Base-by-base conservation (phyloP, 257 asterid genomes). In the Euphrasia confusa region DNA sequence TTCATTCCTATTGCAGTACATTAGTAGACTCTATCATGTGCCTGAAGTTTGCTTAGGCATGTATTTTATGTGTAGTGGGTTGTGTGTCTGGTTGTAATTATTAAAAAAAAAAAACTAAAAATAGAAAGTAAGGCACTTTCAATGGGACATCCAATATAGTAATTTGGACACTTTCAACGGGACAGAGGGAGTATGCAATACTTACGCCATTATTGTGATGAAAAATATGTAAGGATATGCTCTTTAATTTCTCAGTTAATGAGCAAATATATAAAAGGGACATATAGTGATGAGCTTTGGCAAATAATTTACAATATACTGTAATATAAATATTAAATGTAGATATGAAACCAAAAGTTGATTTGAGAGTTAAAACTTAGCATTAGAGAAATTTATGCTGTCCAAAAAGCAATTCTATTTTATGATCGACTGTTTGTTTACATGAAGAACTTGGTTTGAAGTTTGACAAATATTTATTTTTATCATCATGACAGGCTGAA, bases 401-500 rank as follows among this genome's bases (percentile, higher is more conserved):
- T n/a, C 53, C 54, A 12, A 14, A 14, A 48, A 48, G 9, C 14
- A 24, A 26, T 10, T 52, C 28, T 57, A 10, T 54, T 42, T 56
- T 55, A 27, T 32, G 33, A 15, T 66, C 50, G 45, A 26, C n/a
- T 45, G 1, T 50, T n/a, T 58, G 4, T 58, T 37, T 58, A 13
- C 50, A 32, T 32, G 63, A 18, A 54, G 14, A 40, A 21, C 39
- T 11, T 26, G 57, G 24, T 42, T 49, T 40, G 35, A 33, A n/a
- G 15, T 71, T 59, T 40, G 40, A 59, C 60, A 11, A 45, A 37
- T 52, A 28, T 57, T 4, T 24, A 39, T 54, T 54, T 35, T 47
- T 73, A 54, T 61, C 67, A 26, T 50, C 54, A 67, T 78, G 71
- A 68, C 87, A 90, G 95, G 82, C 69, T 60, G 94, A 87, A 61